Base-by-base conservation (phyloP, 139 green algal species). In the Chlorokybus atmophyticus region DNA sequence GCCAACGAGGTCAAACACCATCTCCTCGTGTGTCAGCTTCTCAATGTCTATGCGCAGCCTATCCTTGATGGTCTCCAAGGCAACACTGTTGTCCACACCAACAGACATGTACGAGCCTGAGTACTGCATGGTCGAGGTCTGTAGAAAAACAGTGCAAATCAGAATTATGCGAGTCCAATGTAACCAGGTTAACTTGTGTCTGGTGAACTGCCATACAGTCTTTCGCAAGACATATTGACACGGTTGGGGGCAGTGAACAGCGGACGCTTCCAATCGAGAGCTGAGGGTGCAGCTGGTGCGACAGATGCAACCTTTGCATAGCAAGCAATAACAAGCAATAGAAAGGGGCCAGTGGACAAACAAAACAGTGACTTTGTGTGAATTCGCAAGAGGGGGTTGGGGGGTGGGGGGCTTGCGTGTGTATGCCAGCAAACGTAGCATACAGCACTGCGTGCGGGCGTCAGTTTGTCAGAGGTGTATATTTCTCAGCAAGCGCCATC, bases 1-100 rank as follows among this genome's bases (percentile, higher is more conserved):
- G n/a, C 87, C 84, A 4, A 88, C 77, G 50, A 97, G 71, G 60
- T 97, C 89, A 61, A 97, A 95, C 64, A 86, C 81, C 62, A 94
- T 81, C 25, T 55, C 59, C 31, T 75, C 75, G 14, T 1, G 84
- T 67, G 14, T 74, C n/a, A 14, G 79, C 62, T 7, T 55, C 35
- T 64, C 50, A 24, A 70, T 29, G 6, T 70, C 62, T 21, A 62
- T 32, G 4, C 21, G 19, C 26, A 67, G 40, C 6, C 50, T 14
- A 35, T 60, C 51, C 55, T 81, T 80, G 59, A 93, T 95, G 1
- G 67, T 32, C 0, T 75, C 61, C 14, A 86, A 51, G 32, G 80
- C 57, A 71, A 87, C 89, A 8, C 63, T 64, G 54, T 88, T 85
- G 73, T 93, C 82, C 23, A 90, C 59, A 14, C 80, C 84, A 27